A percentile compares a stretch with the other conserved stretches of the same genome.
phyloP scores from a whole-genome alignment of 805 yeast genomes.

The Metschnikowia orientalis region DNA sequence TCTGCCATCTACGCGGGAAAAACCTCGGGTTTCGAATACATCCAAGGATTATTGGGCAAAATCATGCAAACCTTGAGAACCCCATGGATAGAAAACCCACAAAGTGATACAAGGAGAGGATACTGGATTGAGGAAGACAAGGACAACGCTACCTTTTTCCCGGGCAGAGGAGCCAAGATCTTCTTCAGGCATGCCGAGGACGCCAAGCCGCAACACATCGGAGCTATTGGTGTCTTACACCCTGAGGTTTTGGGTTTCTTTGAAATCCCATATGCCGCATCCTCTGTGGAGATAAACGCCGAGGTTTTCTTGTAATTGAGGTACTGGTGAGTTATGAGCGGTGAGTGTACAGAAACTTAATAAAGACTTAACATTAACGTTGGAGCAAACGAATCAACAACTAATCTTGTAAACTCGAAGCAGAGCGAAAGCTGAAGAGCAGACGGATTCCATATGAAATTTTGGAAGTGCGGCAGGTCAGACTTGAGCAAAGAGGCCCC shows the following conservation, averaged over 20 bases:
- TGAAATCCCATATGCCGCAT: conserved; percentile 90
- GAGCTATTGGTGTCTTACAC: conserved; percentile 89
- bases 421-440: no score
- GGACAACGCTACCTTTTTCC: conserved; percentile 74
- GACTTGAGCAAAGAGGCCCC: no score
- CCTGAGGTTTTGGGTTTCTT: conserved; percentile 86
- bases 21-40: conserved; percentile 88
- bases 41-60: conserved; percentile 92
- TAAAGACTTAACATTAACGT: no score
- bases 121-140: conserved; percentile 78
- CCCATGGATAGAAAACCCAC: conserved; percentile 64
- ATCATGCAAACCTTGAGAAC: conserved; percentile 95
- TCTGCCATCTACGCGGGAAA: conserved; percentile 92
- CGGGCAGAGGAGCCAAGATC: conserved; percentile 94
- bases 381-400: no score
- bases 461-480: no score
- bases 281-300: conserved; percentile 84
- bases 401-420: no score
- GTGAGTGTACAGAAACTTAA: no score
- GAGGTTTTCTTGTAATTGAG: conserved; percentile 70
- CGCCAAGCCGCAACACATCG: conserved; percentile 57
- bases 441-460: no score
- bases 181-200: conserved; percentile 64
- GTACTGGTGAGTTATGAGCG: no score
- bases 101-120: conserved; percentile 57